phyloP scores from a whole-genome alignment of 1,139 yeast genomes.

The Geotrichum armillariae region DNA sequence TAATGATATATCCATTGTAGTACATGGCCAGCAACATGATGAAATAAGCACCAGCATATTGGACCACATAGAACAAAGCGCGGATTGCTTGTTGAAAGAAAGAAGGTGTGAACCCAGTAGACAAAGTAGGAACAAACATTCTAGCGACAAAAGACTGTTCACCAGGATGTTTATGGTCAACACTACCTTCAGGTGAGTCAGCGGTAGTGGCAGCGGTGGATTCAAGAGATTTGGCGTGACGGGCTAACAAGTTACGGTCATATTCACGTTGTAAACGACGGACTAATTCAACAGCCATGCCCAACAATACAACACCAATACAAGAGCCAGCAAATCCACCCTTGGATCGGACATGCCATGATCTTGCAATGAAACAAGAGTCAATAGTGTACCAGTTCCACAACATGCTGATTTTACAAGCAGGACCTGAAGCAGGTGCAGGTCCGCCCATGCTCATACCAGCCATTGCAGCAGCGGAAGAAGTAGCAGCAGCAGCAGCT shows the following conservation, averaged over 20 bases:
- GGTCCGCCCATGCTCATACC: constrained; percentile 28
- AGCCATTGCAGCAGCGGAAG: constrained; percentile 19
- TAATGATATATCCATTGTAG: constrained; percentile 67
- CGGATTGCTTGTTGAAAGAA: constrained; percentile 52
- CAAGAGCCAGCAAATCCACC: constrained; percentile 73
- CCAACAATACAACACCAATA: constrained; percentile 61
- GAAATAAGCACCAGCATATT: constrained; percentile 63
- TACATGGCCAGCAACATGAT: constrained; percentile 74
- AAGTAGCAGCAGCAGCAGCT: constrained; percentile 13
- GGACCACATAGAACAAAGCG: constrained; percentile 51
- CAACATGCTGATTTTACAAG: constrained; percentile 44
- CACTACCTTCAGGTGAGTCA: neutral
- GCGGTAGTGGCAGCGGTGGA: neutral
- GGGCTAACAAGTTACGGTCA: constrained; percentile 44
- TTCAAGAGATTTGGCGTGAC: constrained; percentile 7
- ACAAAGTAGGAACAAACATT: constrained; percentile 1
- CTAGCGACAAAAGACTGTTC: constrained; percentile 1
- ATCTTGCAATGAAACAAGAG: constrained; percentile 59
- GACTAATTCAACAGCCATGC: constrained; percentile 57
- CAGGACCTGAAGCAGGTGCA: constrained; percentile 19
- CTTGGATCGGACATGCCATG: constrained; percentile 62
- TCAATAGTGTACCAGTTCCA: constrained; percentile 65
- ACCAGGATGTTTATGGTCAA: neutral
- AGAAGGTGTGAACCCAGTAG: constrained; percentile 36
- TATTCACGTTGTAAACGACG: constrained; percentile 58